phyloP scores from a whole-genome alignment of 140 eudicot genomes.

The Ambrosia hybrid region DNA sequence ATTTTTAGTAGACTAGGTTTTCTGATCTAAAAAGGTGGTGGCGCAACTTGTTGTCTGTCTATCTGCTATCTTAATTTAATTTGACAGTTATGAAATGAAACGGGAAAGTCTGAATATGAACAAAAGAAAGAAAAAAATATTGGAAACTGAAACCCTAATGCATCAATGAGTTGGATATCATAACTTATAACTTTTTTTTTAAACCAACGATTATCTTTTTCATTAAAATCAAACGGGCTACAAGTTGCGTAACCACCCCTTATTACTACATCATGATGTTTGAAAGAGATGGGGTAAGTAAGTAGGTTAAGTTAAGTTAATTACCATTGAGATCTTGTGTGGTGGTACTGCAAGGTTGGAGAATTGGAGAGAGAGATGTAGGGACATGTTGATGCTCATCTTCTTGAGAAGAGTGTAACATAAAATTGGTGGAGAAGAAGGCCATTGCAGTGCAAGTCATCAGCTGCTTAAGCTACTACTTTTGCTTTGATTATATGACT shows the following conservation, averaged over 20 bases:
- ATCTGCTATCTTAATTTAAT: no score
- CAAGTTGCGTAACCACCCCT: not conserved
- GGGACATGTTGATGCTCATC: constrained; percentile 50
- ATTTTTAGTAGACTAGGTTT: no score
- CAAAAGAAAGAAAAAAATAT: not conserved
- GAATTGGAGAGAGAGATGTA: constrained; percentile 51
- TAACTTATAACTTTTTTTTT: not conserved
- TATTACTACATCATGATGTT: constrained; percentile 12
- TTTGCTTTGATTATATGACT: constrained; percentile 21
- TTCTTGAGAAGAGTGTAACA: constrained; percentile 72
- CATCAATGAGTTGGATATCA: constrained; percentile 9
- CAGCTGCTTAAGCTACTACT: constrained; percentile 35
- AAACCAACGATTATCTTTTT: no score
- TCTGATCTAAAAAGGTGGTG: no score
- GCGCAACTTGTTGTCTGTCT: no score
- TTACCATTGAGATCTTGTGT: constrained; percentile 86
- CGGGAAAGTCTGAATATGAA: not conserved
- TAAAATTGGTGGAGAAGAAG: constrained; percentile 79
- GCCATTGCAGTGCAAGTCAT: constrained; percentile 80
- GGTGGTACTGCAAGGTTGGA: constrained; percentile 51
- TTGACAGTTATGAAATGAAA: no score
- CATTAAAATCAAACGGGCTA: no score
- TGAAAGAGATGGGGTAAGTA: constrained; percentile 9
- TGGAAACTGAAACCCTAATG: constrained; percentile 15
- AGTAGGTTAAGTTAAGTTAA: constrained; percentile 2